phyloP scores from a whole-genome alignment of 140 eudicot species.

The Cichorium intybus region DNA sequence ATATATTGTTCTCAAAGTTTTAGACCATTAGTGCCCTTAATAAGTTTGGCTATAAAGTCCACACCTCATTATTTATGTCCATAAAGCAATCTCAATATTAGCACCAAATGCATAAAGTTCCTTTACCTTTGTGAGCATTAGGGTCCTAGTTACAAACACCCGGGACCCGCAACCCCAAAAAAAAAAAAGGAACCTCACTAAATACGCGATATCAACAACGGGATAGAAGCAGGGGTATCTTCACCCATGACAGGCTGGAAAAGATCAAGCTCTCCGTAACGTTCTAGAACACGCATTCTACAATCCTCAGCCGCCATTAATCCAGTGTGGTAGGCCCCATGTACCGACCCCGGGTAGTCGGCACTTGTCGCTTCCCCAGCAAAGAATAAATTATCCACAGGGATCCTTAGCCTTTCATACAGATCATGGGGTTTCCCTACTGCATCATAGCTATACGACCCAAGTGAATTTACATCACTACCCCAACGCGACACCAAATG shows the following conservation, averaged over 20 bases:
- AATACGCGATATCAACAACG: slow-evolving; percentile 76
- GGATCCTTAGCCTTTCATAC: slow-evolving; percentile 85
- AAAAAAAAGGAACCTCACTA: slow-evolving; percentile 1
- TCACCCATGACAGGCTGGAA: slow-evolving; percentile 94
- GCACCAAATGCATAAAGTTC: slow-evolving; percentile 1
- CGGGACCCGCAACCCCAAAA: neutral
- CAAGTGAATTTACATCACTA: slow-evolving; percentile 72
- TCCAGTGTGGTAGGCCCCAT: slow-evolving; percentile 95
- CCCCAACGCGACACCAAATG: slow-evolving; percentile 95
- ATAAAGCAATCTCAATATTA: slow-evolving; percentile 7
- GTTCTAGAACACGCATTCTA: slow-evolving; percentile 89
- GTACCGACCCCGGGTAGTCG: slow-evolving; percentile 90
- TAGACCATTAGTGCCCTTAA: neutral
- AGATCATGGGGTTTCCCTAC: slow-evolving; percentile 98
- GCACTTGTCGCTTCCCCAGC: slow-evolving; percentile 96
- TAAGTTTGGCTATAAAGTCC: neutral
- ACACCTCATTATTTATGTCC: slow-evolving; percentile 13
- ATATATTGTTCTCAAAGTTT: neutral
- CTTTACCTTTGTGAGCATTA: slow-evolving; percentile 9
- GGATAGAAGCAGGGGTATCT: slow-evolving; percentile 63
- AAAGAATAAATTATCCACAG: slow-evolving; percentile 91
- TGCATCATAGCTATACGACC: slow-evolving; percentile 89
- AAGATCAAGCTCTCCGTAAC: slow-evolving; percentile 77
- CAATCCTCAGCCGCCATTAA: slow-evolving; percentile 94
- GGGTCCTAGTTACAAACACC: no score